Conservation (phyloP, 805 yeast genomes). For the Ogataea nonfermentans region DNA sequence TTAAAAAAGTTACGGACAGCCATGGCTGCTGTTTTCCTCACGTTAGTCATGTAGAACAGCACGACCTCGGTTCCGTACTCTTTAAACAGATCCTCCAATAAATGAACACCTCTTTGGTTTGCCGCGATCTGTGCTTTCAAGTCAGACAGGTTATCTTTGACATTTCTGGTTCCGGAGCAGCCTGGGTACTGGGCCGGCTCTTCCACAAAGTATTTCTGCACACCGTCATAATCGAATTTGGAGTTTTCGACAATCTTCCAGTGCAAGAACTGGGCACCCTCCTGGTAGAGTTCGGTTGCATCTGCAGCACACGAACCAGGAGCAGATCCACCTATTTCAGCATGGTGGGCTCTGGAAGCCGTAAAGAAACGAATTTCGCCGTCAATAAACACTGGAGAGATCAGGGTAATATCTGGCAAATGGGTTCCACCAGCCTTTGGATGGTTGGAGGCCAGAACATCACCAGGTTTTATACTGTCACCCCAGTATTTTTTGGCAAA, state of each 20-base stretch:
- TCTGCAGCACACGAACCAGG: conserved; percentile 16
- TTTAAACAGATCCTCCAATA: conserved; percentile 40
- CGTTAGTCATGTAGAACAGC: conserved; percentile 46
- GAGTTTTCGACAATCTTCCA: conserved; percentile 50
- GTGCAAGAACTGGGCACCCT: conserved; percentile 52
- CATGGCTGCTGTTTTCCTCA: conserved; percentile 44
- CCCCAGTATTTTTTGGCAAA: conserved; percentile 15
- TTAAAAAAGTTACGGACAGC: conserved; percentile 39
- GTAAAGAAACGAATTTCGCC: conserved; percentile 12
- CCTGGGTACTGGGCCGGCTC: conserved; percentile 51
- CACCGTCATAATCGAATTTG: conserved; percentile 50
- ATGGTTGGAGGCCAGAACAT: conserved; percentile 13
- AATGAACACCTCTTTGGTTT: conserved; percentile 47
- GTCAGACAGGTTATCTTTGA: conserved; percentile 51
- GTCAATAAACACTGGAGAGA: conserved; percentile 13
- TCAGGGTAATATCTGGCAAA: conserved; percentile 11
- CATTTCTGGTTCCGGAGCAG: conserved; percentile 53
- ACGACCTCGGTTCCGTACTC: conserved; percentile 44
- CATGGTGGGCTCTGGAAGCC: conserved; percentile 13
- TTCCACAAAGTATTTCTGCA: conserved; percentile 44
- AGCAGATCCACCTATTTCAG: conserved; percentile 14
- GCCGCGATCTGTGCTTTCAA: conserved; percentile 49
- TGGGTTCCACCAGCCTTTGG: conserved; percentile 13
- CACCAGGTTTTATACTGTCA: conserved; percentile 8
- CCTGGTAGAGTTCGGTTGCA: conserved; percentile 25